These are phyloP conservation scores for Sphaerostilbella broomeana DNA, from an alignment of 2,329 filamentous ascomycete genomes.

Conservation along the genomic window DNA sequence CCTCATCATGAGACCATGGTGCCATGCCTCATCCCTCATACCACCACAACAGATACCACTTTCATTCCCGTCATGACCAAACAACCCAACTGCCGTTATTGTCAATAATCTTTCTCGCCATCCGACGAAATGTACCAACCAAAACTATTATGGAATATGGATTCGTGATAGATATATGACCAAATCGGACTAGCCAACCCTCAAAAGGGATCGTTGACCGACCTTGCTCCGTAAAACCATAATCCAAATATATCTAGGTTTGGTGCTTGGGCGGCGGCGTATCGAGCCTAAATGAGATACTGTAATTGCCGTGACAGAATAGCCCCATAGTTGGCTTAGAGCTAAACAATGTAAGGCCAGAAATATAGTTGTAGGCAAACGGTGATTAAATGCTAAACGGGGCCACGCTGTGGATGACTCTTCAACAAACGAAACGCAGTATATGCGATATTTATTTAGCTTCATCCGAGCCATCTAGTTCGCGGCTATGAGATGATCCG, in stretches of 20 bases:
- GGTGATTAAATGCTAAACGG: slow-evolving; percentile 17
- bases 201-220: background rate
- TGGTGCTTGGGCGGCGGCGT: slow-evolving; percentile 10
- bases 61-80: too few species aligned
- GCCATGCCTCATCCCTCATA: too few species aligned
- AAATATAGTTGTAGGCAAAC: slow-evolving; percentile 19
- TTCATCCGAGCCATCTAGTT: slow-evolving; percentile 38
- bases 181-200: background rate
- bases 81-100: too few species aligned
- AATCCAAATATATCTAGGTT: background rate
- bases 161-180: background rate
- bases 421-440: slow-evolving; percentile 12
- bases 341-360: slow-evolving; percentile 18
- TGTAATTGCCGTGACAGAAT: slow-evolving; percentile 7
- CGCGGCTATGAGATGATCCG: slow-evolving; percentile 26
- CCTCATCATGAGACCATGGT: too few species aligned
- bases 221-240: background rate
- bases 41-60: too few species aligned
- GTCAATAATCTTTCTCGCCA: too few species aligned
- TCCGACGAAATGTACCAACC: too few species aligned
- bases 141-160: background rate
- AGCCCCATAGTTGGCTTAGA: slow-evolving; percentile 15
- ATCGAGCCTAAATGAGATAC: slow-evolving; percentile 15
- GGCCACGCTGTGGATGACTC: slow-evolving; percentile 17
- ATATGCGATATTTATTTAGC: slow-evolving; percentile 31